Conservation (phyloP, 768 basidiomycete genomes). For the Tylopilus felleus region DNA sequence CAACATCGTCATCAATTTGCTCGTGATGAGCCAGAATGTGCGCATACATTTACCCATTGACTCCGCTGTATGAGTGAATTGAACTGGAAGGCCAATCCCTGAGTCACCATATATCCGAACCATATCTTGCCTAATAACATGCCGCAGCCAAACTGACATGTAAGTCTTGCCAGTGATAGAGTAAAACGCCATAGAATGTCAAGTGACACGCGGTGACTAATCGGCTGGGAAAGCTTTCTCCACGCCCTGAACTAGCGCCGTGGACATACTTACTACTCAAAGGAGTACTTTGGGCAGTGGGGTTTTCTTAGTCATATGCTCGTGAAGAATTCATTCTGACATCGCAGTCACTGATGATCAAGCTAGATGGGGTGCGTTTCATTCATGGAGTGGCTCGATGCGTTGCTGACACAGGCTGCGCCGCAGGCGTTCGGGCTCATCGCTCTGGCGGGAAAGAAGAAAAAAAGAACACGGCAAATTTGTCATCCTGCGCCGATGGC, state of each 20-base stretch:
- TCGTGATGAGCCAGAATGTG: conserved; percentile 71
- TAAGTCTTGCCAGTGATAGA: not conserved
- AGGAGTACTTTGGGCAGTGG: too few species aligned
- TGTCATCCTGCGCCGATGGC: conserved; percentile 48
- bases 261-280: conserved; percentile 40
- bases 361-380: conserved; percentile 64
- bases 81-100: conserved; percentile 52
- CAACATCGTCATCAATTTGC: conserved; percentile 9
- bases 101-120: conserved; percentile 61
- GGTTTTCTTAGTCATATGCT: conserved; percentile 37
- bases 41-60: conserved; percentile 18
- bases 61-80: conserved; percentile 6
- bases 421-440: conserved; percentile 63
- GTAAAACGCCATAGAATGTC: not conserved
- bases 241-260: conserved; percentile 39
- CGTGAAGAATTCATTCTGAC: conserved; percentile 64
- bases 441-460: conserved; percentile 47
- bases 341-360: conserved; percentile 70
- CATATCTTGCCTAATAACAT: conserved; percentile 50
- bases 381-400: conserved; percentile 1
- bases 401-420: not conserved
- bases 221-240: not conserved
- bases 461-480: conserved; percentile 45
- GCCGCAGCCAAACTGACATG: conserved; percentile 36
- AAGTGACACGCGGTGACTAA: conserved; percentile 5